These are phyloP conservation scores for Musa beccarii DNA, from an alignment of 176 grass and related monocot genomes.

Conservation along the genomic window DNA sequence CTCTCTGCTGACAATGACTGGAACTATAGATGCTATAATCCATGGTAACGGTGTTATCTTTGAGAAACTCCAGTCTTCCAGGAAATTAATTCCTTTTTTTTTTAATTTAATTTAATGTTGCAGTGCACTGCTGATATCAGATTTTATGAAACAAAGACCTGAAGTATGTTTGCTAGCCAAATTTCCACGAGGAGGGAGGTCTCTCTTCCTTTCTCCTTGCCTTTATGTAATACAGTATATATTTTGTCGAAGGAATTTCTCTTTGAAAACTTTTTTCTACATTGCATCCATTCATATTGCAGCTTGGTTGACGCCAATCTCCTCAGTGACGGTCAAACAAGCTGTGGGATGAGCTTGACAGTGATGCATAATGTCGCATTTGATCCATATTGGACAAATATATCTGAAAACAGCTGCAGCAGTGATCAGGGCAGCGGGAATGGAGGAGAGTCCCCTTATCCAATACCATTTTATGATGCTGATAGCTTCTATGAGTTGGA, in stretches of 20 bases:
- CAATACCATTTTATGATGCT: not conserved
- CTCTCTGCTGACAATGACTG: slow-evolving; percentile 23
- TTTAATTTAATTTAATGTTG: not conserved
- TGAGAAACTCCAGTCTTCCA: not conserved
- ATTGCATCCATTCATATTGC: not conserved
- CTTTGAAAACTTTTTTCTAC: not conserved
- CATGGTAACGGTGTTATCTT: not conserved
- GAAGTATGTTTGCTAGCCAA: slow-evolving; percentile 17
- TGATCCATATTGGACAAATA: slow-evolving; percentile 2
- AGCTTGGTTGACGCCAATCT: slow-evolving; percentile 12
- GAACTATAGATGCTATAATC: slow-evolving; percentile 22
- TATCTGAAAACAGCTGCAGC: slow-evolving; percentile 19
- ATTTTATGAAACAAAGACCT: slow-evolving; percentile 11
- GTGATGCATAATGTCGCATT: not conserved
- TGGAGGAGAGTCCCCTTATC: slow-evolving; percentile 6
- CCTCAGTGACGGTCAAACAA: slow-evolving; percentile 8
- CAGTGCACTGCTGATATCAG: slow-evolving; percentile 1
- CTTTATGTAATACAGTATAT: not conserved
- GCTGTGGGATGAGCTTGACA: slow-evolving; percentile 3
- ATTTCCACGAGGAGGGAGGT: slow-evolving; percentile 23
- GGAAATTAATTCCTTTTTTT: not conserved
- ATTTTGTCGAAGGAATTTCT: not conserved
- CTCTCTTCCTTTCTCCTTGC: slow-evolving; percentile 8
- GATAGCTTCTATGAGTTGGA: slow-evolving; percentile 19
- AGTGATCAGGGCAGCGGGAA: slow-evolving; percentile 19